Conservation (phyloP, 345 rosid species). For the Raphanus raphanistrum region DNA sequence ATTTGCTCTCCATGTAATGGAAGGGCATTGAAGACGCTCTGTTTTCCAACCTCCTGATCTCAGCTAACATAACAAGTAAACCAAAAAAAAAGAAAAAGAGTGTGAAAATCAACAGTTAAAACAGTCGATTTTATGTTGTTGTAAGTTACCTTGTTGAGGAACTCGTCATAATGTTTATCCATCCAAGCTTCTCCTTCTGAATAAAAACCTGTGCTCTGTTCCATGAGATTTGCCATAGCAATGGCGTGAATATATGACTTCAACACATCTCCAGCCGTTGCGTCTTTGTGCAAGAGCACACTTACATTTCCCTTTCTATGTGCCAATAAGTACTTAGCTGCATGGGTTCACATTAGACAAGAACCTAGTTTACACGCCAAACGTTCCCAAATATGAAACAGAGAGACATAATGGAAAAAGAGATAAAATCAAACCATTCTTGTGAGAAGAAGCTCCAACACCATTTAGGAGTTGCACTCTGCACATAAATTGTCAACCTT, state of each 20-base stretch:
- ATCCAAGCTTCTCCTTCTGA: conserved; percentile 75
- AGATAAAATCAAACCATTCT: conserved; percentile 27
- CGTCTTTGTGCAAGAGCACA: conserved; percentile 63
- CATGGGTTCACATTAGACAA: neutral
- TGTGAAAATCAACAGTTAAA: neutral
- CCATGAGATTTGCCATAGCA: conserved; percentile 47
- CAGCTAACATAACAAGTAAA: conserved; percentile 45
- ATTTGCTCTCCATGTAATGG: conserved; percentile 75
- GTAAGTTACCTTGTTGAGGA: conserved; percentile 61
- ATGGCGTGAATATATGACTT: conserved; percentile 75
- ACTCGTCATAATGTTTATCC: conserved; percentile 59
- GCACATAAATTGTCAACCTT: conserved; percentile 14
- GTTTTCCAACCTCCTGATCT: conserved; percentile 79
- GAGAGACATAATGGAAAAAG: neutral
- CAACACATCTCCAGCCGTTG: conserved; percentile 62
- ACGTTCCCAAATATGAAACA: neutral
- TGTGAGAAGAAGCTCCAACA: conserved; percentile 31
- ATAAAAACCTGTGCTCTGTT: conserved; percentile 27
- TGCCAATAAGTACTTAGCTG: conserved; percentile 68
- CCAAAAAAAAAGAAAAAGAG: neutral
- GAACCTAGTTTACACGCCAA: neutral
- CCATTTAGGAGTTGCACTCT: conserved; percentile 39
- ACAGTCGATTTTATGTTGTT: neutral
- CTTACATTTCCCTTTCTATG: conserved; percentile 51
- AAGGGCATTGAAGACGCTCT: conserved; percentile 73